Base-by-base conservation (phyloP, 2,329 filamentous ascomycete genomes). In the Colletotrichum cordylinicola region DNA sequence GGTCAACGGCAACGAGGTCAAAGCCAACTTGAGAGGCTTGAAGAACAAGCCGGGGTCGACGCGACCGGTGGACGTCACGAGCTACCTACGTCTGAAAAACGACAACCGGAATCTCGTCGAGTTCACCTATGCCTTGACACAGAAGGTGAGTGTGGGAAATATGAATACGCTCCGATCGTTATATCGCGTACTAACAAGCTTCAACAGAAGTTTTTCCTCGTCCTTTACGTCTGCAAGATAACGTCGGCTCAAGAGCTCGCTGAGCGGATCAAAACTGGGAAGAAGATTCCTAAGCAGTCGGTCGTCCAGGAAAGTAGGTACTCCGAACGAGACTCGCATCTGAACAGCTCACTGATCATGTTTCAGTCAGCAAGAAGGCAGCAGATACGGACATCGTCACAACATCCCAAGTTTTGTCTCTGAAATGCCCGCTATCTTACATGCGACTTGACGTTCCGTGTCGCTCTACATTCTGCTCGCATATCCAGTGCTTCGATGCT, bases 21-120 rank as follows among this genome's bases (percentile, higher is more conserved):
- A 96, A 84, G 94, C 94, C n/a, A 99, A 98, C 83, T 90, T 98
- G 79, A 94, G 97, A 79, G 97, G 97, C 6, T 86, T 99, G 77
- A 99, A 99, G 86, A 98, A 98, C 84, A 98, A 97, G 84, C 95
- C 96, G 8, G 97, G 97, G 27, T 98, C 97, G 60, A 99, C 97
- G 55, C 93, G 95, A 80, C 97, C 97, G 9, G 96, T 95, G 62
- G 97, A 99, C 85, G 94, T 99, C 77, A 99, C 97, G 9, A 88
- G 91, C 78, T 90, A 92, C 75, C 87, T 98, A 61, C 92, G 93
- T 21, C 91, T 95, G 35, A 93, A 91, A 78, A 91, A 92, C 13
- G 82, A 88, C 21, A 89, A 89, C 58, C 87, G 87, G 70, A 98
- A 98, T 82, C 92, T 88, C 66, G 87, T 99, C 76, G 91, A 94